Evolutionary conservation across 2,329 filamentous ascomycete species (phyloP).

Genomic region (Aspergillus glaucus): DNA sequence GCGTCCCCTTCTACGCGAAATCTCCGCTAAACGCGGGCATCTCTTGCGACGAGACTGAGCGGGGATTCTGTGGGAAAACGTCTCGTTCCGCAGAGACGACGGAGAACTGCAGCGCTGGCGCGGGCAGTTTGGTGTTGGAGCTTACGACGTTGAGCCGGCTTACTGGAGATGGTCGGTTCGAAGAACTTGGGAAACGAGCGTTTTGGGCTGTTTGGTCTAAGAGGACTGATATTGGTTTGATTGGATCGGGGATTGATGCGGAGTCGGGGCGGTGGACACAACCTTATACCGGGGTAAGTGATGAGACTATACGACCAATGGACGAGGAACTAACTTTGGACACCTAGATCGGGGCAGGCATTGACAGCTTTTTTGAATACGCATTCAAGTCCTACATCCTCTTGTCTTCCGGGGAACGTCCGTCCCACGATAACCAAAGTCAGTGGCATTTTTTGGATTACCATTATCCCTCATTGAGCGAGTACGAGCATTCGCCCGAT

Average conservation of each 20-base stretch:
- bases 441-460: slow-evolving; percentile 51
- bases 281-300: slow-evolving; percentile 64
- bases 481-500: slow-evolving; percentile 64
- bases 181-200: slow-evolving; percentile 79
- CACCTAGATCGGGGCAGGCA: slow-evolving; percentile 73
- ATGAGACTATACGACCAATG: neutral
- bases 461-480: slow-evolving; percentile 58
- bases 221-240: slow-evolving; percentile 75
- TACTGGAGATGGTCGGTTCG: slow-evolving; percentile 80
- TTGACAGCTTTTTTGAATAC: slow-evolving; percentile 98
- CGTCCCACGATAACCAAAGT: slow-evolving; percentile 30
- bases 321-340: neutral
- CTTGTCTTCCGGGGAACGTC: slow-evolving; percentile 63
- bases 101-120: slow-evolving; percentile 93
- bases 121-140: slow-evolving; percentile 90
- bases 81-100: slow-evolving; percentile 63
- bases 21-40: slow-evolving; percentile 61
- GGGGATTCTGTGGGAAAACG: slow-evolving; percentile 39
- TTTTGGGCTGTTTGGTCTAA: slow-evolving; percentile 97
- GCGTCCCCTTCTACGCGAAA: slow-evolving; percentile 87
- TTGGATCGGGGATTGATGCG: slow-evolving; percentile 87
- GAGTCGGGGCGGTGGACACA: slow-evolving; percentile 87
- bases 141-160: slow-evolving; percentile 85
- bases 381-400: slow-evolving; percentile 90
- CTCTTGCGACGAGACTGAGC: slow-evolving; percentile 40